phyloP scores from a whole-genome alignment of 495 filamentous ascomycete species.

The Lichenothelia convexa region DNA sequence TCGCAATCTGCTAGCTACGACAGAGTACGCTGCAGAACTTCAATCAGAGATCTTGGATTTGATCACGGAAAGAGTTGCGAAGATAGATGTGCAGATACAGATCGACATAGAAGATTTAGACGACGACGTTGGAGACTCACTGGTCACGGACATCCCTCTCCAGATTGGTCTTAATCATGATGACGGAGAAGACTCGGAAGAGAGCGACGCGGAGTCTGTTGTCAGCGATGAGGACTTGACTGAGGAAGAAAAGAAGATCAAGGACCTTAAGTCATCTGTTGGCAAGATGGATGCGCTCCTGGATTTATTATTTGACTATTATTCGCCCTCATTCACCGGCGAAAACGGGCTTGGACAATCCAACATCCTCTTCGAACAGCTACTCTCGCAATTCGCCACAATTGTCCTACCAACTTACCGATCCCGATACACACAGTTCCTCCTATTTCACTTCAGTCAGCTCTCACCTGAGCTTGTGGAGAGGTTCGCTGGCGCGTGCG shows the following conservation, averaged over 20 bases:
- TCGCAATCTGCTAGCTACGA: slow-evolving; percentile 55
- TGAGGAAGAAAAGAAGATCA: slow-evolving; percentile 30
- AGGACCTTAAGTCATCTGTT: slow-evolving; percentile 58
- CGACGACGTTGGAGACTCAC: slow-evolving; percentile 43
- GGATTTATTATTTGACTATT: slow-evolving; percentile 72
- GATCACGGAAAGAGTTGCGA: slow-evolving; percentile 67
- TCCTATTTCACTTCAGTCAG: slow-evolving; percentile 88
- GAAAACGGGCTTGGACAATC: slow-evolving; percentile 24
- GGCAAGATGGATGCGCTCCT: slow-evolving; percentile 87
- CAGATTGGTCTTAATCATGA: slow-evolving; percentile 3
- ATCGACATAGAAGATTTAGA: slow-evolving; percentile 76
- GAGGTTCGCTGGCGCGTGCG: slow-evolving; percentile 61
- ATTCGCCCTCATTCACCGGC: slow-evolving; percentile 48
- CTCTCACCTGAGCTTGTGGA: slow-evolving; percentile 53
- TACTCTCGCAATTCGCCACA: slow-evolving; percentile 64
- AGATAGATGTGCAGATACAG: slow-evolving; percentile 88
- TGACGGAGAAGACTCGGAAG: slow-evolving; percentile 28
- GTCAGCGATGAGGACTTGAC: slow-evolving; percentile 15
- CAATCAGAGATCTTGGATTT: slow-evolving; percentile 64
- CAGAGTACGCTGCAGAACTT: slow-evolving; percentile 61
- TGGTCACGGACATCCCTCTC: slow-evolving; percentile 13
- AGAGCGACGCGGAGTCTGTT: slow-evolving; percentile 21
- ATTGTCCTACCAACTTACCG: slow-evolving; percentile 79
- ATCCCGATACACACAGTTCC: slow-evolving; percentile 72
- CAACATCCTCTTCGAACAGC: slow-evolving; percentile 41